These are phyloP conservation scores for Chlamydomonas schloesseri DNA, from an alignment of 139 green algal genomes.

Conservation along the genomic window DNA sequence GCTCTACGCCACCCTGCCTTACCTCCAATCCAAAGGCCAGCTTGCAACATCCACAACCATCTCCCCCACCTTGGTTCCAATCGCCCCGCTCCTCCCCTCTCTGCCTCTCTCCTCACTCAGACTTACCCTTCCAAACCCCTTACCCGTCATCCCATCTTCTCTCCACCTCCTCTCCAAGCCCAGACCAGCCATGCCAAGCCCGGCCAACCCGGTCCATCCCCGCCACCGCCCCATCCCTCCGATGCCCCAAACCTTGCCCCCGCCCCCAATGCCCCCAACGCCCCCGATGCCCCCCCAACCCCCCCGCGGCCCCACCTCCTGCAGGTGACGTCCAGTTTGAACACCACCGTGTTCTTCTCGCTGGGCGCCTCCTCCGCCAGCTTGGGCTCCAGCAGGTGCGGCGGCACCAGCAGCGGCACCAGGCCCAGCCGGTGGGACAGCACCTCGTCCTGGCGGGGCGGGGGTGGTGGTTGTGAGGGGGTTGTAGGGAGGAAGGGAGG, in stretches of 20 bases:
- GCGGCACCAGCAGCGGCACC: constrained; percentile 89
- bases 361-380: constrained; percentile 63
- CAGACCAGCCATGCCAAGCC: too few relatives aligned
- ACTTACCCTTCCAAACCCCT: too few relatives aligned
- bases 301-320: constrained; percentile 2
- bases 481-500: background rate
- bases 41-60: too few relatives aligned
- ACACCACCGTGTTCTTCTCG: constrained; percentile 80
- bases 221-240: background rate
- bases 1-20: too few relatives aligned
- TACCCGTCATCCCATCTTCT: too few relatives aligned
- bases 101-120: too few relatives aligned
- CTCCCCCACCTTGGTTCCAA: too few relatives aligned
- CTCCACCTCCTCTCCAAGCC: too few relatives aligned
- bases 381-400: constrained; percentile 81
- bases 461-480: background rate
- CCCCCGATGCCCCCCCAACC: background rate
- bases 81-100: too few relatives aligned
- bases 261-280: background rate
- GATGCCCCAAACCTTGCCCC: background rate
- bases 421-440: constrained; percentile 94
- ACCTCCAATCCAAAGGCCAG: too few relatives aligned
- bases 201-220: too few relatives aligned
- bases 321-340: constrained; percentile 73
- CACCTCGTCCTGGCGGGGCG: constrained; percentile 85